Percentiles rank a stretch among this genome's conserved stretches.
These are phyloP conservation scores for Aureobasidium sp. DNA, from an alignment of 2,329 filamentous ascomycete species.

Conservation along the genomic window DNA sequence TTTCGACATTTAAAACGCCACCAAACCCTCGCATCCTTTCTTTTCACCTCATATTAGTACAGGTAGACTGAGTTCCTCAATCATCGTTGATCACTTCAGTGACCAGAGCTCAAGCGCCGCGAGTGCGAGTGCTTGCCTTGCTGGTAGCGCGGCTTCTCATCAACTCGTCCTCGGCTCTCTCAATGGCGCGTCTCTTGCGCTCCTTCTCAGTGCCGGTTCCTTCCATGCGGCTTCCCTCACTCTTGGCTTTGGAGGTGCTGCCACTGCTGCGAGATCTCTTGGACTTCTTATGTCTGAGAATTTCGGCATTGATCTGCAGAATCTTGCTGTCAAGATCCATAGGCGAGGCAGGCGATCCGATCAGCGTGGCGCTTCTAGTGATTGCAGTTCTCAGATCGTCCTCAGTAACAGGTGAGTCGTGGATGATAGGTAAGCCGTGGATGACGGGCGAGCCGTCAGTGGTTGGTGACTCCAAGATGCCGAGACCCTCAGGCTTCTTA, in stretches of 20 bases:
- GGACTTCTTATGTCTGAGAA: constrained; percentile 7
- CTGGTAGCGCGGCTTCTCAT: constrained; percentile 13
- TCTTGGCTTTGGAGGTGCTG: constrained; percentile 4
- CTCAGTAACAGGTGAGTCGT: neutral
- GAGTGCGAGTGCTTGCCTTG: neutral
- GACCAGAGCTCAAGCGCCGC: neutral
- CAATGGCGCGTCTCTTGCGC: constrained; percentile 23
- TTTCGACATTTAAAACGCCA: neutral
- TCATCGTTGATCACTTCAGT: too few relatives aligned
- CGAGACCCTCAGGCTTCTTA: neutral
- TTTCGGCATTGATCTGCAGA: constrained; percentile 11
- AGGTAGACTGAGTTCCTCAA: neutral
- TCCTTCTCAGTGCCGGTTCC: constrained; percentile 24
- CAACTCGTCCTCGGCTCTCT: constrained; percentile 24
- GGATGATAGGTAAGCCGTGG: neutral
- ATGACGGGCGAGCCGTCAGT: neutral
- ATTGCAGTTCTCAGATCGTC: neutral
- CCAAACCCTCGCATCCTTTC: too few relatives aligned
- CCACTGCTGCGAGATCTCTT: constrained; percentile 5
- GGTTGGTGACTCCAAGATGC: too few relatives aligned
- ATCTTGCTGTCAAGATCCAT: constrained; percentile 12
- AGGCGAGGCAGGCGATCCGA: constrained; percentile 9
- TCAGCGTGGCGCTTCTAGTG: neutral
- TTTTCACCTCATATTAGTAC: neutral
- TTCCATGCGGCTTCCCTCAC: constrained; percentile 12